phyloP scores from a whole-genome alignment of 495 filamentous ascomycete genomes.

The Cairneyella variabilis region DNA sequence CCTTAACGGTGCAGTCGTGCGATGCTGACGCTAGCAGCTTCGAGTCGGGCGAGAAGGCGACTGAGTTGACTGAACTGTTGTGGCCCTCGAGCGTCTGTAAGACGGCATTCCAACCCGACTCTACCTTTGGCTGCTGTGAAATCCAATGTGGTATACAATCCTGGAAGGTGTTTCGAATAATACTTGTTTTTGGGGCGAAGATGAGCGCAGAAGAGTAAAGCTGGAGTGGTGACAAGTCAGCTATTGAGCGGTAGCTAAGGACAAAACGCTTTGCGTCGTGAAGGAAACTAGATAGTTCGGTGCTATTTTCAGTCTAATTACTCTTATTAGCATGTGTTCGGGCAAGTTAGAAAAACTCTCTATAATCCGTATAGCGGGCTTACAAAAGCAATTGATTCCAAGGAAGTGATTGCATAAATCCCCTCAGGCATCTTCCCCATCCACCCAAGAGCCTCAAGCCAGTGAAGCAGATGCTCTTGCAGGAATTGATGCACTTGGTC shows the following conservation, averaged over 20 bases:
- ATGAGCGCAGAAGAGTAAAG: slow-evolving; percentile 7
- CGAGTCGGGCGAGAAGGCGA: too few species aligned
- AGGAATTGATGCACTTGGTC: slow-evolving; percentile 8
- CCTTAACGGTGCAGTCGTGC: too few species aligned
- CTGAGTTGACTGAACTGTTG: too few species aligned
- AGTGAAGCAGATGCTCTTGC: too few species aligned
- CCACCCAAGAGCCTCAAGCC: too few species aligned
- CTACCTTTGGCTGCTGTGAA: not conserved
- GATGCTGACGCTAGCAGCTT: too few species aligned
- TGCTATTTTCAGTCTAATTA: slow-evolving; percentile 7
- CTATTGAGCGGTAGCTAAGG: slow-evolving; percentile 1
- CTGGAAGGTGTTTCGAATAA: not conserved
- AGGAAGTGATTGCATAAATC: slow-evolving; percentile 8
- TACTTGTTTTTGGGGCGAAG: too few species aligned
- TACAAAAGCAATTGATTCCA: slow-evolving; percentile 6
- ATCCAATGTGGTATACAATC: not conserved
- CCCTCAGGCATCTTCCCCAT: slow-evolving; percentile 11
- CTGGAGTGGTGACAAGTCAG: slow-evolving; percentile 6
- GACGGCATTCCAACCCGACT: too few species aligned
- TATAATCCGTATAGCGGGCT: not conserved
- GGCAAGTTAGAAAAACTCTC: slow-evolving; percentile 2
- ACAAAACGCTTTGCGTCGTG: slow-evolving; percentile 8
- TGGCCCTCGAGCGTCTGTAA: too few species aligned
- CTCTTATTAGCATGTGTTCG: too few species aligned
- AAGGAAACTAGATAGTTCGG: slow-evolving; percentile 6